phyloP scores from a whole-genome alignment of 1,284 basidiomycete species.

The Rhodotorula glutinis region DNA sequence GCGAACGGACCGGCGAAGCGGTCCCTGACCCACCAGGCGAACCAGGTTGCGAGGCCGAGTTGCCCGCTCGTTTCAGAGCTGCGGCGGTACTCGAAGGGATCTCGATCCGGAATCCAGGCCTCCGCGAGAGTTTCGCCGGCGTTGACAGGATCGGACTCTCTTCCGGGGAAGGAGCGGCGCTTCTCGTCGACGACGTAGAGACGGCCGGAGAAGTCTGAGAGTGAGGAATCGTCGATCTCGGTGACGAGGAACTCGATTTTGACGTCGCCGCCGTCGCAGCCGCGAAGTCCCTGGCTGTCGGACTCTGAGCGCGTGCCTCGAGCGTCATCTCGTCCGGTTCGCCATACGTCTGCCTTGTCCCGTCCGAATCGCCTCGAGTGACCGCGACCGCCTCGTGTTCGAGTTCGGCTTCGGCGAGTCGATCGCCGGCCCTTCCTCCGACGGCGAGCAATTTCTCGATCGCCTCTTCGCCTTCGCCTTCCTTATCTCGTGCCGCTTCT shows the following conservation, averaged over 20 bases:
- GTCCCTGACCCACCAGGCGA: slow-evolving; percentile 11
- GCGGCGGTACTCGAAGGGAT: slow-evolving; percentile 6
- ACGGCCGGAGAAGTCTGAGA: not conserved
- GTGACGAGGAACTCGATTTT: not conserved
- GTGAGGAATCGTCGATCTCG: not conserved
- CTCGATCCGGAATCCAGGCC: slow-evolving; percentile 26
- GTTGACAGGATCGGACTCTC: slow-evolving; percentile 3
- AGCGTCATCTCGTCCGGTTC: slow-evolving; percentile 33
- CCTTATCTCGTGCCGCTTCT: not conserved
- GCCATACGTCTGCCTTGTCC: not conserved
- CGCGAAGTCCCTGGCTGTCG: not conserved
- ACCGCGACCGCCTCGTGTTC: slow-evolving; percentile 5
- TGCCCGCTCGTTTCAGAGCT: not conserved
- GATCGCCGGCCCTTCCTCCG: slow-evolving; percentile 26
- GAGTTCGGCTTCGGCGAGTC: slow-evolving; percentile 17
- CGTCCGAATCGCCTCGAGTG: not conserved
- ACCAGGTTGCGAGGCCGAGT: slow-evolving; percentile 1
- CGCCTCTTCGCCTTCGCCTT: slow-evolving; percentile 11
- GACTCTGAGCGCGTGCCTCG: slow-evolving; percentile 8
- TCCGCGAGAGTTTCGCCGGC: slow-evolving; percentile 13
- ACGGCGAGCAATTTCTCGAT: slow-evolving; percentile 33
- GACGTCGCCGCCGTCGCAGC: too few relatives aligned
- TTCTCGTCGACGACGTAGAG: not conserved
- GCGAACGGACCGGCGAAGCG: not conserved
- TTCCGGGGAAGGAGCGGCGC: not conserved